Percentiles rank a stretch among this genome's conserved stretches.
Evolutionary conservation across 148 eudicot genomes (phyloP).

Genomic region (Rheum nobile): DNA sequence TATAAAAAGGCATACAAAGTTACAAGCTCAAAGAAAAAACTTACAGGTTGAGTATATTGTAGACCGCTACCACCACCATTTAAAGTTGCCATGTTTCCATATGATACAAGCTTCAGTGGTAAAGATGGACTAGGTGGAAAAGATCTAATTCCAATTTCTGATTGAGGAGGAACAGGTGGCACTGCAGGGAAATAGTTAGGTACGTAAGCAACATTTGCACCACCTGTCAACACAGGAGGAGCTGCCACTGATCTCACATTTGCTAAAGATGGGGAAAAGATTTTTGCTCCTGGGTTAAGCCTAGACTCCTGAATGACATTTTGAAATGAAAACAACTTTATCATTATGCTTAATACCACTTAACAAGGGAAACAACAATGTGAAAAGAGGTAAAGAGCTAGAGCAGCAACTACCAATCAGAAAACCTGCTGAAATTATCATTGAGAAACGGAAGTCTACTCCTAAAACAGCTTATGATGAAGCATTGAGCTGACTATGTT

Average conservation of each 20-base stretch:
- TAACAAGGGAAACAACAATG: not conserved
- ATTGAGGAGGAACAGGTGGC: slow-evolving; percentile 37
- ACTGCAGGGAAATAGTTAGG: slow-evolving; percentile 33
- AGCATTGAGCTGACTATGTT: not conserved
- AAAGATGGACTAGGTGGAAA: slow-evolving; percentile 32
- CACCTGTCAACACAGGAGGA: slow-evolving; percentile 35
- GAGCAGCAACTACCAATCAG: not conserved
- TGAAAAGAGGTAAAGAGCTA: not conserved
- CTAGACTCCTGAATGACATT: slow-evolving; percentile 49
- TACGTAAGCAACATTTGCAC: slow-evolving; percentile 34
- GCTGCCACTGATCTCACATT: slow-evolving; percentile 36
- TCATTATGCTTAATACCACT: not conserved
- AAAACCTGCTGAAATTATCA: not conserved
- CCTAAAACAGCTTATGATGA: not conserved
- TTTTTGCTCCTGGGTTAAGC: slow-evolving; percentile 89
- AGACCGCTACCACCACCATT: slow-evolving; percentile 40
- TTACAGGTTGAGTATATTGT: slow-evolving; percentile 60
- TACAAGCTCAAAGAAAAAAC: slow-evolving; percentile 13
- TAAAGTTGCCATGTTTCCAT: slow-evolving; percentile 29
- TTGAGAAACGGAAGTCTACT: not conserved
- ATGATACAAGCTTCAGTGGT: slow-evolving; percentile 52
- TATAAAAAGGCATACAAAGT: not conserved
- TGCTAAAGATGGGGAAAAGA: slow-evolving; percentile 55
- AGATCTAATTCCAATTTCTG: slow-evolving; percentile 44
- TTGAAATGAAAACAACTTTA: not conserved